Conservation (phyloP, 2,329 filamentous ascomycete genomes). For the Eutypa lata region DNA sequence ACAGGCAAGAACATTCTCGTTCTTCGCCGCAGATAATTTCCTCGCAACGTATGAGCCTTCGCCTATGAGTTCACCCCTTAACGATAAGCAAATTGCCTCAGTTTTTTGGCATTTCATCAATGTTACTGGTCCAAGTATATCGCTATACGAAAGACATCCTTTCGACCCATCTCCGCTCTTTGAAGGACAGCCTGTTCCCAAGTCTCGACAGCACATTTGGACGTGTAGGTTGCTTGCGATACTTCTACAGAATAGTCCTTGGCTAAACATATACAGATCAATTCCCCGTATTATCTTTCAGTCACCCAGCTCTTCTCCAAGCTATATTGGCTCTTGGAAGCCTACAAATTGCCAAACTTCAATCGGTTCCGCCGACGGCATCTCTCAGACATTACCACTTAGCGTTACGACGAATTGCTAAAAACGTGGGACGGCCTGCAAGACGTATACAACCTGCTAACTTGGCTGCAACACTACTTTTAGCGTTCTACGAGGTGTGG, state of each 20-base stretch:
- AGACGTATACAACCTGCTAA: constrained; percentile 75
- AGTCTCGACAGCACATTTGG: constrained; percentile 63
- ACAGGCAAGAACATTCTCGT: constrained; percentile 47
- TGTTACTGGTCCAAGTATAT: constrained; percentile 81
- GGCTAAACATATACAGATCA: constrained; percentile 55
- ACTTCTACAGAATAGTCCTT: background rate
- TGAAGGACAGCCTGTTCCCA: constrained; percentile 56
- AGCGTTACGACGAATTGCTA: constrained; percentile 73
- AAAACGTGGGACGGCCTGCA: constrained; percentile 66
- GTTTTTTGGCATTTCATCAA: constrained; percentile 92
- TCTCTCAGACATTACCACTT: constrained; percentile 92
- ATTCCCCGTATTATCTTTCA: constrained; percentile 78
- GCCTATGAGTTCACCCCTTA: constrained; percentile 67
- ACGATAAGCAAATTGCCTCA: constrained; percentile 73
- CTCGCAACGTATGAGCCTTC: constrained; percentile 66
- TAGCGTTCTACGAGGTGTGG: constrained; percentile 94
- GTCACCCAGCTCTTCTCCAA: constrained; percentile 83
- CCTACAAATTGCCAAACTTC: constrained; percentile 82
- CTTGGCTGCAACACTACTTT: constrained; percentile 79
- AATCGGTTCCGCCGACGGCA: constrained; percentile 69
- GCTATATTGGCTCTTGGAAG: constrained; percentile 85
- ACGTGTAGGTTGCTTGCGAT: constrained; percentile 31
- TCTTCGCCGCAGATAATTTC: constrained; percentile 45
- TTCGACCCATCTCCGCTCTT: constrained; percentile 69
- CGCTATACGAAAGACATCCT: constrained; percentile 81